A percentile compares a stretch with the other conserved stretches of the same genome.
Evolutionary conservation across 345 rosid genomes (phyloP).

Genomic region (Triadica sebifera): DNA sequence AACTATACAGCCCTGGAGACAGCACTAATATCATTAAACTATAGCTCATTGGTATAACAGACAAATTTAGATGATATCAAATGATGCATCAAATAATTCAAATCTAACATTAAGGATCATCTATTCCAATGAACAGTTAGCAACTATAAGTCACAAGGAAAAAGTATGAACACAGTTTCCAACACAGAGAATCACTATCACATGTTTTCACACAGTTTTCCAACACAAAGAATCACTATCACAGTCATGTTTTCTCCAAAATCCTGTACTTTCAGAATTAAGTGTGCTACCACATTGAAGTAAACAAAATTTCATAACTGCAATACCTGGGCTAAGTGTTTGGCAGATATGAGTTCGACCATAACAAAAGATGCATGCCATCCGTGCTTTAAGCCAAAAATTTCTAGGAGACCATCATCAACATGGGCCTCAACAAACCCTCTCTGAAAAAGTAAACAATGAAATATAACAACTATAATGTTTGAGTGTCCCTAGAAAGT

Average conservation of each 20-base stretch:
- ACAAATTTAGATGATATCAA: neutral
- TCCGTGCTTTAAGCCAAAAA: constrained; percentile 93
- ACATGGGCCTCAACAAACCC: constrained; percentile 95
- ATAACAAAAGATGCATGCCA: constrained; percentile 99
- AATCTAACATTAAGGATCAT: neutral
- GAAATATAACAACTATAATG: neutral
- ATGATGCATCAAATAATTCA: neutral
- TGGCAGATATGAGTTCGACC: constrained; percentile 98
- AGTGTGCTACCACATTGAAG: neutral
- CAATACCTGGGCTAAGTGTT: constrained; percentile 93
- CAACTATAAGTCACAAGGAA: neutral
- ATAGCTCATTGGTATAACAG: too few species aligned
- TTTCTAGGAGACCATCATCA: constrained; percentile 92
- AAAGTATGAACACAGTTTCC: neutral
- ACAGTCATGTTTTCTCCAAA: neutral
- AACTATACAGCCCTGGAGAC: too few species aligned
- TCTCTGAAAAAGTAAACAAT: constrained; percentile 42
- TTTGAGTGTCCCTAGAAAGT: constrained; percentile 3
- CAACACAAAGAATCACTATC: neutral
- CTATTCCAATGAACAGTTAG: neutral
- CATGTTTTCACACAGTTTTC: neutral
- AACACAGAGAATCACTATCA: neutral
- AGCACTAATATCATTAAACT: too few species aligned
- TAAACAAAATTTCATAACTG: neutral
- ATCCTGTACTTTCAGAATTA: neutral